Percentiles rank a stretch among this genome's conserved stretches.
These are phyloP conservation scores for Hericium alpestre DNA, from an alignment of 768 basidiomycete genomes.

Conservation along the genomic window DNA sequence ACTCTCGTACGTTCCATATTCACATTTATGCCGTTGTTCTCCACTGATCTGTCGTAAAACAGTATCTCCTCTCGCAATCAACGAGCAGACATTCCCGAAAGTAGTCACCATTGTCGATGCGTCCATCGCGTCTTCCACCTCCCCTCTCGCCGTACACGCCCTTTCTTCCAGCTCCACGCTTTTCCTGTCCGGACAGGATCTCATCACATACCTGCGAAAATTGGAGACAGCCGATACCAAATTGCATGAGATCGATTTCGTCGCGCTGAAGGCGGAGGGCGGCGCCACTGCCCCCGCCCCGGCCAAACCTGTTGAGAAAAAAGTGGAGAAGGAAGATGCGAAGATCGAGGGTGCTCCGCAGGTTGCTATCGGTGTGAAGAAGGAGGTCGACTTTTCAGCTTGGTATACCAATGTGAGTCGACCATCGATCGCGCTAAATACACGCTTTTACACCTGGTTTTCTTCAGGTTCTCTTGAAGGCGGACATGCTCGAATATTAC, in stretches of 20 bases:
- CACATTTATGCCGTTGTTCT: background rate
- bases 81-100: conserved; percentile 50
- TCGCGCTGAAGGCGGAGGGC: conserved; percentile 41
- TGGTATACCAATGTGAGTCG: conserved; percentile 84
- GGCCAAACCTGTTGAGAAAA: conserved; percentile 22
- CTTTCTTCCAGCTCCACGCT: conserved; percentile 59
- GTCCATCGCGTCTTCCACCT: conserved; percentile 59
- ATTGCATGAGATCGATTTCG: conserved; percentile 67
- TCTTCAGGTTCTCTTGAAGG: conserved; percentile 82
- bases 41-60: conserved; percentile 1
- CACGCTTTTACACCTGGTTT: too few species aligned
- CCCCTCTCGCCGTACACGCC: conserved; percentile 68
- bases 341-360: conserved; percentile 84
- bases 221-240: conserved; percentile 60
- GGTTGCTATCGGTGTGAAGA: conserved; percentile 90
- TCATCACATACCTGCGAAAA: conserved; percentile 57
- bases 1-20: conserved; percentile 54
- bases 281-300: conserved; percentile 23
- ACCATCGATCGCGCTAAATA: too few species aligned
- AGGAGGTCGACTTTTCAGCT: conserved; percentile 86
- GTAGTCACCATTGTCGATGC: conserved; percentile 69
- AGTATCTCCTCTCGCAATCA: conserved; percentile 81
- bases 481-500: conserved; percentile 99
- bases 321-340: conserved; percentile 45
- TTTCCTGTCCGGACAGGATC: conserved; percentile 71